Evolutionary conservation across 257 asterid species (phyloP).

Genomic region (Solanum dulcamara): DNA sequence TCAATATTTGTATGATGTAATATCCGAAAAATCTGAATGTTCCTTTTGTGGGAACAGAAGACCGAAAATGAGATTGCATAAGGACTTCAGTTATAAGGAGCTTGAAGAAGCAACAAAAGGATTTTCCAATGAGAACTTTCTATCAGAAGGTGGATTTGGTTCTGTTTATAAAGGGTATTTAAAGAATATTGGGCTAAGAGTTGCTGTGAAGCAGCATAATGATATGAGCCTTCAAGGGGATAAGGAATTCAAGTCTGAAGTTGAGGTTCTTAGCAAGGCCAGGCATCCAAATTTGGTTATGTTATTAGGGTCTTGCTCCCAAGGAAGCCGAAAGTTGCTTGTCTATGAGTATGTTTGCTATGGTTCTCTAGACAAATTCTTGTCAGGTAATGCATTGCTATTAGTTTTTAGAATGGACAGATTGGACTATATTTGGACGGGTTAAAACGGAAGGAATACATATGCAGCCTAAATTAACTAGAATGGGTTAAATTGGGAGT

Average conservation of each 20-base stretch:
- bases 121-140: conserved; percentile 25
- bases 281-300: conserved; percentile 58
- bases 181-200: conserved; percentile 23
- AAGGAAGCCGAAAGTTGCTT: conserved; percentile 45
- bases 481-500: background rate
- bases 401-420: background rate
- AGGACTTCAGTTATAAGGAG: conserved; percentile 37
- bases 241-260: conserved; percentile 60
- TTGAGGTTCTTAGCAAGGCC: conserved; percentile 49
- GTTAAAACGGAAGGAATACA: background rate
- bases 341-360: conserved; percentile 72
- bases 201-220: conserved; percentile 68
- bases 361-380: conserved; percentile 44
- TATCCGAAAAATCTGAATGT: conserved; percentile 26
- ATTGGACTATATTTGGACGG: background rate
- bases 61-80: conserved; percentile 29
- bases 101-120: conserved; percentile 46
- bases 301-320: conserved; percentile 56
- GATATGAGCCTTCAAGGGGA: conserved; percentile 65
- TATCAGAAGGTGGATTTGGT: conserved; percentile 78
- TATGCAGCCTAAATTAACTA: background rate
- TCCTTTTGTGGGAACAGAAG: conserved; percentile 45
- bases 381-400: conserved; percentile 24
- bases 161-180: conserved; percentile 38
- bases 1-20: background rate